Conservation (phyloP, 1,284 basidiomycete genomes). For the Singerocomus inundabilis region DNA sequence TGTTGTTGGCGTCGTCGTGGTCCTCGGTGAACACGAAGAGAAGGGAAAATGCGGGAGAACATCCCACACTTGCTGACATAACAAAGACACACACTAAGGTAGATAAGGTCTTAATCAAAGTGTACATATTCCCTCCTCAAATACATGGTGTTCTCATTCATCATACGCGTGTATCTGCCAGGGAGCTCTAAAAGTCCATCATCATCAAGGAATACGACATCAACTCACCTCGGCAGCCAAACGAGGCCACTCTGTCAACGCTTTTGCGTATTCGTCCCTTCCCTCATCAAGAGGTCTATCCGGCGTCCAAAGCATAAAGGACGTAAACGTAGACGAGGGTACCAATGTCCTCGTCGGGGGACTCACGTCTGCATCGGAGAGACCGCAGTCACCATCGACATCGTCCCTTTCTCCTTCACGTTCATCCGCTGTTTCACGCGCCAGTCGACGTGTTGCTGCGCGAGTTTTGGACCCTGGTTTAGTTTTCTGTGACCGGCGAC, state of each 20-base stretch:
- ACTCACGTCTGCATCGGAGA: constrained; percentile 18
- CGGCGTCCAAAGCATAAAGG: constrained; percentile 69
- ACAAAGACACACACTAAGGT: constrained; percentile 20
- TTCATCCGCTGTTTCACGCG: constrained; percentile 8
- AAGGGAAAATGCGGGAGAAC: background rate
- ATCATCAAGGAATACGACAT: background rate
- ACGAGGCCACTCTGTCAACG: constrained; percentile 63
- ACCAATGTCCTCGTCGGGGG: constrained; percentile 37
- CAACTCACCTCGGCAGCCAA: constrained; percentile 58
- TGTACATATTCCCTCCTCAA: too few species aligned
- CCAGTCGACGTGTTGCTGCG: constrained; percentile 5
- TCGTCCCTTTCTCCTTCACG: constrained; percentile 25
- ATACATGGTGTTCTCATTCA: constrained; percentile 11
- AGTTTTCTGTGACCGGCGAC: constrained; percentile 10
- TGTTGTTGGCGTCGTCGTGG: constrained; percentile 22
- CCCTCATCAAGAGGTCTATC: constrained; percentile 67
- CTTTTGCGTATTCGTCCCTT: constrained; percentile 65
- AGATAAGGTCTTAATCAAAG: too few species aligned
- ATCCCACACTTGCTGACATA: constrained; percentile 11
- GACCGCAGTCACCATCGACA: constrained; percentile 25
- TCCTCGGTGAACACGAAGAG: constrained; percentile 9
- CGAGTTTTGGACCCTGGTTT: constrained; percentile 13
- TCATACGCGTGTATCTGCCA: constrained; percentile 30
- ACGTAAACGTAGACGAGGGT: constrained; percentile 54
- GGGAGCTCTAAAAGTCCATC: constrained; percentile 1